Base-by-base conservation (phyloP, 2,329 filamentous ascomycete species). In the Westerdykella sp. region DNA sequence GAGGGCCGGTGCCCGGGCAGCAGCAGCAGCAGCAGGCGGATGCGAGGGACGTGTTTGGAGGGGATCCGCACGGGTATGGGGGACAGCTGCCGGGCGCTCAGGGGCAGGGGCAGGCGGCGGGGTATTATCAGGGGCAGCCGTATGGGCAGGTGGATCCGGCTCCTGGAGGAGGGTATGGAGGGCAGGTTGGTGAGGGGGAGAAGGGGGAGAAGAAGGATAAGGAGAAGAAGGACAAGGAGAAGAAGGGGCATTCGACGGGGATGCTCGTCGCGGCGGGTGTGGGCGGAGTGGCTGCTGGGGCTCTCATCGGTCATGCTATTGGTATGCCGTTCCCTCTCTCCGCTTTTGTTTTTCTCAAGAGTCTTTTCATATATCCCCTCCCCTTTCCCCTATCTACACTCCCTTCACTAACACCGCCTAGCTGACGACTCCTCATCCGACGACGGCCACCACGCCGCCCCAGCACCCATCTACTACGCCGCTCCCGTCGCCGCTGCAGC, bases 231-330 rank as follows among this genome's bases (percentile, higher is more conserved):
- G 60, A 68, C 44, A 61, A 69, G 46, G 59, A 62, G 37, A 60
- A 60, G 38, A 72, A 73, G 38, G 71, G 73, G 21, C 58, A 60
- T 40, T 61, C 58, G 4, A 71, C 70, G 42, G 73, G 73, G 30
- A 73, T 74, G 54, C 69, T 78, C 54, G 60, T 81, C 15, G 67
- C 78, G 31, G 78, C 73, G 16, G 80, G 74, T 41, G 75, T 76
- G 5, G 80, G 73, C 35, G 80, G 80, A 56, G 48, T 81, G 22
- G 79, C 79, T 28, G 80, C 76, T 10, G 80, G 79, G 37, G 80
- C 77, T 4, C 56, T 80, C 30, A 62, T 83, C 44, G 74, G 73
- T 11, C 70, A 81, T 55, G 76, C 75, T 41, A 49, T 80, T 12
- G 67, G 80, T 83, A 71, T 45, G 73, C 69, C 25, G 9, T 28